phyloP scores from a whole-genome alignment of 129 eudicot species.

The Smallanthus sonchifolius region DNA sequence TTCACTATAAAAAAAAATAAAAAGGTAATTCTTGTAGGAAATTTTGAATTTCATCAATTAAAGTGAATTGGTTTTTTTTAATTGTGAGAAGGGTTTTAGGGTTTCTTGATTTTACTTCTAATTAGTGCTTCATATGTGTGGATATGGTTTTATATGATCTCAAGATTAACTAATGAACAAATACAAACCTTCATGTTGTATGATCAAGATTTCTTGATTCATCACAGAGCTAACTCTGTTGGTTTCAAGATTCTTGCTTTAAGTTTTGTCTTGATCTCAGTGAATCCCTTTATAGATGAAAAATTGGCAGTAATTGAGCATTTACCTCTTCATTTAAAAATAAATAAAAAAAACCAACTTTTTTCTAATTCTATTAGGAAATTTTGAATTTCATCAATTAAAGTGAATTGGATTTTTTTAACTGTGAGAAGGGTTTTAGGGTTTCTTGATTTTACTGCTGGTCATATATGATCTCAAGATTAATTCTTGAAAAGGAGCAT shows the following conservation, averaged over 20 bases:
- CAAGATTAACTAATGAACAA: not conserved
- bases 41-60: not conserved
- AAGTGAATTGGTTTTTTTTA: not conserved
- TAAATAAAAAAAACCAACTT: not conserved
- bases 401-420: not conserved
- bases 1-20: not conserved
- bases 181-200: not conserved
- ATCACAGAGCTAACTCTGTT: not conserved
- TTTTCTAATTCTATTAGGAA: not conserved
- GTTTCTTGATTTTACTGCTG: not conserved
- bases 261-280: not conserved
- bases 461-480: not conserved
- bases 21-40: too few relatives aligned
- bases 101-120: not conserved
- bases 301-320: not conserved
- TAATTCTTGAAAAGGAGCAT: not conserved
- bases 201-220: not conserved
- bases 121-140: too few relatives aligned
- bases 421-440: not conserved
- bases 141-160: not conserved
- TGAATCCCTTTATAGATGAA: not conserved
- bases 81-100: not conserved
- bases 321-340: not conserved
- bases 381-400: not conserved
- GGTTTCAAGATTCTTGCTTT: not conserved